Conservation (phyloP, 257 asterid species). For the Nicotiana otophora region DNA sequence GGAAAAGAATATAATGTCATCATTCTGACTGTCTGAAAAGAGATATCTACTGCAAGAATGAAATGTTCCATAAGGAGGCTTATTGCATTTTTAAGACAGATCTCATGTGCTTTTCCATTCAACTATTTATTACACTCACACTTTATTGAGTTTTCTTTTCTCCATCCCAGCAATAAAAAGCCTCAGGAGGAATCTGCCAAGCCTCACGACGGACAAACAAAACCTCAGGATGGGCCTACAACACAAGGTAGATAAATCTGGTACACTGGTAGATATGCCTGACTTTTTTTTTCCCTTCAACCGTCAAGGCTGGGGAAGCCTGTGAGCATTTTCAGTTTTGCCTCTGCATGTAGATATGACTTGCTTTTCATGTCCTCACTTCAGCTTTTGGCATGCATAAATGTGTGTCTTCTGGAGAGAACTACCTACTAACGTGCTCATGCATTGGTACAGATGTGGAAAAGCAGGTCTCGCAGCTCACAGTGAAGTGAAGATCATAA, state of each 20-base stretch:
- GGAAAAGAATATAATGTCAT: background rate
- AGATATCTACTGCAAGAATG: background rate
- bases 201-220: constrained; percentile 15
- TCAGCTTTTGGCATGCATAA: background rate
- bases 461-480: background rate
- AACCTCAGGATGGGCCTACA: constrained; percentile 25
- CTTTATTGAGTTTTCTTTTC: background rate
- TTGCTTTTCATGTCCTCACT: background rate
- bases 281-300: background rate
- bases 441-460: background rate
- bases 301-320: background rate
- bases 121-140: background rate
- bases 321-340: background rate
- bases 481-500: background rate
- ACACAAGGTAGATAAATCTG: constrained; percentile 24
- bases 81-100: background rate
- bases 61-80: background rate
- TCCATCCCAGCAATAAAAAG: constrained; percentile 30
- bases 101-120: background rate
- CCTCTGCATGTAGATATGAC: background rate
- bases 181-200: constrained; percentile 11
- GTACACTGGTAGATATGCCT: background rate
- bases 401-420: background rate
- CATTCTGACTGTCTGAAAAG: background rate
- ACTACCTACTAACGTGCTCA: background rate